Conservation (phyloP, 139 green algal species). For the Chlorella sp. region DNA sequence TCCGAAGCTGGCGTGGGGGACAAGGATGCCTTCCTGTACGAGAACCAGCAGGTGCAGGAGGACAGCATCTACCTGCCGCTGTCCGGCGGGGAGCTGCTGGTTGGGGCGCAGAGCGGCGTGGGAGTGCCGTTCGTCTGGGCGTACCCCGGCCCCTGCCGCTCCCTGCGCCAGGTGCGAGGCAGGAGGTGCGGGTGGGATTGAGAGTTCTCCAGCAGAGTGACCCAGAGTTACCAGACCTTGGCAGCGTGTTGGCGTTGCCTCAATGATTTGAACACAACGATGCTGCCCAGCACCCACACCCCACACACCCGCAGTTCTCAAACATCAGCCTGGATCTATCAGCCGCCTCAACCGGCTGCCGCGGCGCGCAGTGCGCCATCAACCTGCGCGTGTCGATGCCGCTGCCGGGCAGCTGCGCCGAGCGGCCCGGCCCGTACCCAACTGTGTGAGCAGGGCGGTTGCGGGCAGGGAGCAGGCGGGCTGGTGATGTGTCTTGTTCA, state of each 20-base stretch:
- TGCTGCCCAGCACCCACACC: too few species aligned
- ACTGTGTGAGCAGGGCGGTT: conserved; percentile 2
- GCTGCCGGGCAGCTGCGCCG: neutral
- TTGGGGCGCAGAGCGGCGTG: neutral
- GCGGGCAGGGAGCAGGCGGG: neutral
- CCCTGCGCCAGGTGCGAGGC: neutral
- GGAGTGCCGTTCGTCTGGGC: neutral
- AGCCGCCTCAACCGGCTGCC: conserved; percentile 19
- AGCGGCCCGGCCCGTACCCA: neutral
- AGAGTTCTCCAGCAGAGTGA: too few species aligned
- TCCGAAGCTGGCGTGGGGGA: neutral
- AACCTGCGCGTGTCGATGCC: conserved; percentile 5
- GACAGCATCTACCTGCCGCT: neutral
- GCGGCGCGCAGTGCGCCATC: conserved; percentile 6
- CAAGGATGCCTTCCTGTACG: neutral
- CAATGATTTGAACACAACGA: too few species aligned
- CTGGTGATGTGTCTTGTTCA: too few species aligned
- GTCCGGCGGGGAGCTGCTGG: neutral
- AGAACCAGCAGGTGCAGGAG: neutral
- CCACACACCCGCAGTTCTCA: too few species aligned
- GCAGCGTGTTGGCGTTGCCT: too few species aligned
- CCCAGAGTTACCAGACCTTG: too few species aligned
- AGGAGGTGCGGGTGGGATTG: too few species aligned
- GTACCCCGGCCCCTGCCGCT: neutral
- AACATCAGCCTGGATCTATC: conserved; percentile 19